Percentiles rank a stretch among this genome's conserved stretches.
Evolutionary conservation across 2,329 filamentous ascomycete species (phyloP).

Genomic region (Calcarisporium arbuscula): DNA sequence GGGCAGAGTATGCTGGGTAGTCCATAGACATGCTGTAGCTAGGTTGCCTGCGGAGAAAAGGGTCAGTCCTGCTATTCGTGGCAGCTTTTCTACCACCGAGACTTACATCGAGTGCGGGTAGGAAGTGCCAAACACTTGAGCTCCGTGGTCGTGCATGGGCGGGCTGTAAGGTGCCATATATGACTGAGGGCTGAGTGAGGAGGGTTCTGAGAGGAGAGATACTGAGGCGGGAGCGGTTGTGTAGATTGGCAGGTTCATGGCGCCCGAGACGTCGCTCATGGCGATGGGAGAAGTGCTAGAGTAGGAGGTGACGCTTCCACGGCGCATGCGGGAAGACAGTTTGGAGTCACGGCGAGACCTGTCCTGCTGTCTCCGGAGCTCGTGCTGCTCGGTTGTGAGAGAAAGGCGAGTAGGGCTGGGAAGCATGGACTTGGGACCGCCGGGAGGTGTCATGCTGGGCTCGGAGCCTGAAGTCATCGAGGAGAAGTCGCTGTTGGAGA

Average conservation of each 20-base stretch:
- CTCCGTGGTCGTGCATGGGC: slow-evolving; percentile 38
- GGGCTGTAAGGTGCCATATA: slow-evolving; percentile 47
- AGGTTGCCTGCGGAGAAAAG: slow-evolving; percentile 18
- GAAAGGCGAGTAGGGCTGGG: slow-evolving; percentile 50
- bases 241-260: slow-evolving; percentile 43
- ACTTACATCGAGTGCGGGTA: slow-evolving; percentile 32
- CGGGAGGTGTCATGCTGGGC: slow-evolving; percentile 44
- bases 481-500: slow-evolving; percentile 39
- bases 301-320: slow-evolving; percentile 42
- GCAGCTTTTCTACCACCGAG: slow-evolving; percentile 14
- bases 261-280: slow-evolving; percentile 32
- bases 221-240: slow-evolving; percentile 44
- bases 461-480: slow-evolving; percentile 42
- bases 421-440: slow-evolving; percentile 45
- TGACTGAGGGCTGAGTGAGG: slow-evolving; percentile 32
- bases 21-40: slow-evolving; percentile 39
- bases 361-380: slow-evolving; percentile 55
- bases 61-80: slow-evolving; percentile 26
- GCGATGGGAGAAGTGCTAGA: slow-evolving; percentile 29
- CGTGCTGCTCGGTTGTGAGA: slow-evolving; percentile 54
- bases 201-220: slow-evolving; percentile 44
- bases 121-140: slow-evolving; percentile 27
- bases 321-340: slow-evolving; percentile 41
- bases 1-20: slow-evolving; percentile 32
- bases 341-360: slow-evolving; percentile 54